phyloP scores from a whole-genome alignment of 164 flowering plant genomes.

The Nelumbo lutea region DNA sequence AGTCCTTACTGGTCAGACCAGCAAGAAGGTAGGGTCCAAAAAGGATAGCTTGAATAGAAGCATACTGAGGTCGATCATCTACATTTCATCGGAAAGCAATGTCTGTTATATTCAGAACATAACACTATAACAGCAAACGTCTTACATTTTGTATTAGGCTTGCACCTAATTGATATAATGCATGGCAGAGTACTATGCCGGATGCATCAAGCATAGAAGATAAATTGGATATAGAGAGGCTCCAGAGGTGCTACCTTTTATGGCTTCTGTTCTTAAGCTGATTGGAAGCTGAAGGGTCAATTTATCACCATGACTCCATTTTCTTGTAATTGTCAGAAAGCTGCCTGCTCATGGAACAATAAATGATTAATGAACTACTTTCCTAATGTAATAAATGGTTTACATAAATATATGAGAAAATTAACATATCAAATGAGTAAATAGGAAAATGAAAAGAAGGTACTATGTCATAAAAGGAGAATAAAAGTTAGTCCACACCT shows the following conservation, averaged over 20 bases:
- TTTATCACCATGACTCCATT: conserved; percentile 55
- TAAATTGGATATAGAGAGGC: background rate
- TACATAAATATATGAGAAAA: no score
- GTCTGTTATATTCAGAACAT: conserved; percentile 2
- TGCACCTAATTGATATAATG: no score
- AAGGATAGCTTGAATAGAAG: conserved; percentile 68
- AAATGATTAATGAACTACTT: background rate
- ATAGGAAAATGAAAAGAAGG: background rate
- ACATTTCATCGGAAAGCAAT: conserved; percentile 15
- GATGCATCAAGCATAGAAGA: background rate
- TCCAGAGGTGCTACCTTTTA: conserved; percentile 45
- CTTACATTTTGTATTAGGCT: background rate
- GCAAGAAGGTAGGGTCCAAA: conserved; percentile 88
- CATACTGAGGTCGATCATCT: conserved; percentile 77
- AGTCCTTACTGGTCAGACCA: conserved; percentile 62
- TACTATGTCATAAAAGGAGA: background rate
- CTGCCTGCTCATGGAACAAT: conserved; percentile 43
- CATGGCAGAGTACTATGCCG: background rate
- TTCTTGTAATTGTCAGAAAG: conserved; percentile 47
- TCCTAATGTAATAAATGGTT: background rate
- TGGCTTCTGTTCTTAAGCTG: conserved; percentile 55
- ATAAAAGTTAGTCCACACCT: conserved; percentile 33
- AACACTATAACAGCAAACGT: background rate
- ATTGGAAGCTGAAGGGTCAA: conserved; percentile 59
- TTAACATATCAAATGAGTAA: background rate